These are phyloP conservation scores for Aspergillus sp. DNA, from an alignment of 2,329 filamentous ascomycete species.

Conservation along the genomic window DNA sequence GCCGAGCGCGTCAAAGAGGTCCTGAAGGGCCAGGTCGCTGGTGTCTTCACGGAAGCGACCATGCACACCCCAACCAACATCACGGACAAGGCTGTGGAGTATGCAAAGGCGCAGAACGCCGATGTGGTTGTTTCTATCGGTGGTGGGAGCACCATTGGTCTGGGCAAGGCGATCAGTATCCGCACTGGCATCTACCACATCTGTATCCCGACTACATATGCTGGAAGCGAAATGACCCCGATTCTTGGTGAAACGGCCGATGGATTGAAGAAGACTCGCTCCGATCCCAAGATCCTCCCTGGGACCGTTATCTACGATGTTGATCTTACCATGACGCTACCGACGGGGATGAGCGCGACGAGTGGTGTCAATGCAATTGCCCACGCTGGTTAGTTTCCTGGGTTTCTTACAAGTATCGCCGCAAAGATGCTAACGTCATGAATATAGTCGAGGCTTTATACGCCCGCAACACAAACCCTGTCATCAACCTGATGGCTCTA, in stretches of 20 bases:
- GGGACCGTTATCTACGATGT: constrained; percentile 65
- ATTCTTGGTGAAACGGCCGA: constrained; percentile 63
- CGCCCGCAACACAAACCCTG: constrained; percentile 60
- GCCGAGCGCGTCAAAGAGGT: constrained; percentile 47
- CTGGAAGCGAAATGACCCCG: constrained; percentile 64
- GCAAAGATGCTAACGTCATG: background rate
- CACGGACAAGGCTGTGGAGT: constrained; percentile 57
- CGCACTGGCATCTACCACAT: constrained; percentile 57
- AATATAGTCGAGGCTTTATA: constrained; percentile 61
- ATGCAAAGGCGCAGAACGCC: constrained; percentile 45
- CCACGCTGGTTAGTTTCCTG: constrained; percentile 50
- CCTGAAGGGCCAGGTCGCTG: constrained; percentile 49
- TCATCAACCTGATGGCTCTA: constrained; percentile 58
- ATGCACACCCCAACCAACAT: constrained; percentile 64
- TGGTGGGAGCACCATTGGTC: constrained; percentile 61
- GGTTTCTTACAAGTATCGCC: background rate
- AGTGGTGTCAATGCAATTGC: constrained; percentile 67
- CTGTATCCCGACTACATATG: constrained; percentile 63
- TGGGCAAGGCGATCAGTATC: constrained; percentile 59
- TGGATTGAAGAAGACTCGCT: constrained; percentile 58
- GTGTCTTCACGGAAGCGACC: constrained; percentile 56
- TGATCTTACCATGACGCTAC: constrained; percentile 60
- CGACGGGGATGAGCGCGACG: constrained; percentile 52
- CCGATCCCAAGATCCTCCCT: constrained; percentile 60
- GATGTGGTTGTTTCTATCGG: constrained; percentile 62